These are phyloP conservation scores for Haematococcus lacustris DNA, from an alignment of 139 green algal species.

Conservation along the genomic window DNA sequence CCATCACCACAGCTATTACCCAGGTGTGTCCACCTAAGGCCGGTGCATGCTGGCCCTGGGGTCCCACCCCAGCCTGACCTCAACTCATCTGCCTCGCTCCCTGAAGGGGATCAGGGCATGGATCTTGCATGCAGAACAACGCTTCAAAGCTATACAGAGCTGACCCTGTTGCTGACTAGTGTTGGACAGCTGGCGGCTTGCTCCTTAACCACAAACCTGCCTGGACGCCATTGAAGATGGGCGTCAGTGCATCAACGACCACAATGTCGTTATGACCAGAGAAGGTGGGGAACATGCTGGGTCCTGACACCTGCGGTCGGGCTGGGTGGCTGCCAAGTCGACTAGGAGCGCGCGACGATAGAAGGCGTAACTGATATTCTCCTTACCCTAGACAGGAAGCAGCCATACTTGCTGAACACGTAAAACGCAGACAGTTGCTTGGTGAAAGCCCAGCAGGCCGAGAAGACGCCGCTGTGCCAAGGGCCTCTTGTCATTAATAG, in stretches of 20 bases:
- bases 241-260: constrained; percentile 31
- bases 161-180: neutral
- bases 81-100: no score
- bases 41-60: no score
- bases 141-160: neutral
- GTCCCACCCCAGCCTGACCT: no score
- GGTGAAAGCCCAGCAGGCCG: no score
- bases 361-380: no score
- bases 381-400: constrained; percentile 26
- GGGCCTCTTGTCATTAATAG: no score
- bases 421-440: constrained; percentile 23
- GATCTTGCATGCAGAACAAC: no score
- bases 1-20: no score
- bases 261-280: constrained; percentile 33
- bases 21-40: no score
- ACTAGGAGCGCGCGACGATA: no score
- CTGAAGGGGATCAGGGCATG: neutral
- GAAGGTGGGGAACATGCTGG: constrained; percentile 49
- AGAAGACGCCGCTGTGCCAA: no score
- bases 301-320: constrained; percentile 37
- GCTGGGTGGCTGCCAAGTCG: no score
- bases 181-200: neutral
- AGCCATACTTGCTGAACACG: constrained; percentile 22
- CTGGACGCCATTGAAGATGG: constrained; percentile 8
- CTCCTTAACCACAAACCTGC: neutral